Conservation (phyloP, 1,139 yeast species). For the Debaryomyces udenii region DNA sequence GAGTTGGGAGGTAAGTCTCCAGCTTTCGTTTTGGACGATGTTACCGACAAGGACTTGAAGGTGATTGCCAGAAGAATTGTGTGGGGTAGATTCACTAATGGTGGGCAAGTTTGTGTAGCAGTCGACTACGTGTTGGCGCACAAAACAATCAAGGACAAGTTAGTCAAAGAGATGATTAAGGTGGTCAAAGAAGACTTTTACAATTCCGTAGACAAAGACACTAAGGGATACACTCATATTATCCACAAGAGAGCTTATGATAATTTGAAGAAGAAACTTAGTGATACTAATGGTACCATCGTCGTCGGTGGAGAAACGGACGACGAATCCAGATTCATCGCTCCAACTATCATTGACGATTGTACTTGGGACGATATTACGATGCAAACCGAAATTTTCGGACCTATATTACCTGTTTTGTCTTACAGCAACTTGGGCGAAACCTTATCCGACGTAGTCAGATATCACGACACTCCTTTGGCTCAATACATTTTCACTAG, state of each 20-base stretch:
- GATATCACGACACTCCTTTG: conserved; percentile 79
- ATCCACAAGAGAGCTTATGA: conserved; percentile 62
- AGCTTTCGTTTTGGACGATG: conserved; percentile 62
- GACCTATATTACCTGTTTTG: conserved; percentile 81
- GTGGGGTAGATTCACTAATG: conserved; percentile 79
- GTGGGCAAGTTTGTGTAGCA: conserved; percentile 93
- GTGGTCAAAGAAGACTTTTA: conserved; percentile 51
- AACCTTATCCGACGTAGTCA: conserved; percentile 52
- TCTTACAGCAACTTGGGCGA: conserved; percentile 51
- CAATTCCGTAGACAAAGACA: conserved; percentile 37
- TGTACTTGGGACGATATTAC: conserved; percentile 67
- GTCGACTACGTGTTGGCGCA: conserved; percentile 81
- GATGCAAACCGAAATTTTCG: conserved; percentile 81
- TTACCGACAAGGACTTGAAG: conserved; percentile 46
- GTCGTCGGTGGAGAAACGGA: conserved; percentile 60
- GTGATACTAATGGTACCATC: conserved; percentile 57
- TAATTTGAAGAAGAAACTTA: conserved; percentile 50
- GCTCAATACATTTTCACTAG: conserved; percentile 77
- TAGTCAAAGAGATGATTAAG: conserved; percentile 47
- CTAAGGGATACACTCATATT: conserved; percentile 57
- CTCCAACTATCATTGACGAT: conserved; percentile 74
- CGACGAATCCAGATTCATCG: conserved; percentile 52
- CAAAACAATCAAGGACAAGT: conserved; percentile 52
- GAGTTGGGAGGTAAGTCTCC: conserved; percentile 97
- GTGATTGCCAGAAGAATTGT: conserved; percentile 67